Percentiles rank a stretch among this genome's conserved stretches.
Evolutionary conservation across 345 rosid genomes (phyloP).

Genomic region (Hevea brasiliensis): DNA sequence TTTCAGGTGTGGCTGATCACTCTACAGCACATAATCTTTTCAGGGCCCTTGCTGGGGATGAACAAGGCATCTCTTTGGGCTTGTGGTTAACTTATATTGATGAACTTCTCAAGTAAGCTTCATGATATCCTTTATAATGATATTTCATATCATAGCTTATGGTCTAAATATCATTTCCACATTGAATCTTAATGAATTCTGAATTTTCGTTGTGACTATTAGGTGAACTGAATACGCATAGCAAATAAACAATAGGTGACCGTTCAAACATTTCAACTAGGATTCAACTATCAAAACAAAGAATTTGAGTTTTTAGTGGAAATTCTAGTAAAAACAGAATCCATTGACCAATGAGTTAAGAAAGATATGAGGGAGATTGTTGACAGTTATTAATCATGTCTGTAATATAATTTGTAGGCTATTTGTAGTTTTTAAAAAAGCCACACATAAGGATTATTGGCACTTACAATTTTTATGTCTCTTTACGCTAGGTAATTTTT

Average conservation of each 20-base stretch:
- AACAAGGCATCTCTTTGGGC: slow-evolving; percentile 68
- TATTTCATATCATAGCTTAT: background rate
- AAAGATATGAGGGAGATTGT: background rate
- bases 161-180: background rate
- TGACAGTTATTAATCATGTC: background rate
- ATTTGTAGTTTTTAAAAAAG: background rate
- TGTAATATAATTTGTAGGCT: background rate
- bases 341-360: background rate
- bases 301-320: background rate
- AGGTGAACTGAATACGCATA: background rate
- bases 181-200: background rate
- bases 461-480: too few relatives aligned
- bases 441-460: background rate
- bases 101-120: slow-evolving; percentile 88
- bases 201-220: background rate
- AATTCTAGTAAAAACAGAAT: background rate
- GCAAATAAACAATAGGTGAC: background rate
- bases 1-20: slow-evolving; percentile 88
- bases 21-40: slow-evolving; percentile 83
- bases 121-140: slow-evolving; percentile 18
- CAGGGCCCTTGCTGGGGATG: slow-evolving; percentile 68
- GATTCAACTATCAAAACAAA: background rate
- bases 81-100: slow-evolving; percentile 73
- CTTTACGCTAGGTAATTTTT: too few relatives aligned
- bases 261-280: background rate